Conservation (phyloP, 805 yeast genomes). For the Saturnispora mendoncae region DNA sequence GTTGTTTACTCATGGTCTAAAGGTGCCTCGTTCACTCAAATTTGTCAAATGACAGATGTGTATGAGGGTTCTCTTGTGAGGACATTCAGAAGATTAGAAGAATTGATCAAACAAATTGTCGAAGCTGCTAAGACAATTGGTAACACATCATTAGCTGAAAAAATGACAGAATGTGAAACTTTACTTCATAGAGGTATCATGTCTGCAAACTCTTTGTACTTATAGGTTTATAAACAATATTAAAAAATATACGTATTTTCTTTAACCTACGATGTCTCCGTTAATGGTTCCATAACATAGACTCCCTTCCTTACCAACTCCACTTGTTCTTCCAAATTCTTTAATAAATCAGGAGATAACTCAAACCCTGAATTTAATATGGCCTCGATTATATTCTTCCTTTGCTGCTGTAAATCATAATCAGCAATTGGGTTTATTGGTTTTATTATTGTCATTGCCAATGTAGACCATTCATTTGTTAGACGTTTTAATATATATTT, state of each 20-base stretch:
- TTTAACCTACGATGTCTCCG: conserved; percentile 4
- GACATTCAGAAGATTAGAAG: conserved; percentile 91
- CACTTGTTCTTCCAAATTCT: conserved; percentile 2
- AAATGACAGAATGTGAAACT: conserved; percentile 80
- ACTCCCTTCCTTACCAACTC: conserved; percentile 2
- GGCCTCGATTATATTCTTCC: conserved; percentile 4
- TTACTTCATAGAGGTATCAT: conserved; percentile 93
- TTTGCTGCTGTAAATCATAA: background rate
- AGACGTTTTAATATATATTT: conserved; percentile 21
- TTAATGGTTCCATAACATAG: conserved; percentile 10
- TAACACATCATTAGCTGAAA: conserved; percentile 71
- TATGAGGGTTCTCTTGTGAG: conserved; percentile 95
- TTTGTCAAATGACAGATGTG: conserved; percentile 97
- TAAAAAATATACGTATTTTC: background rate
- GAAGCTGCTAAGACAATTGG: conserved; percentile 94
- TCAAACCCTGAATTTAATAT: background rate
- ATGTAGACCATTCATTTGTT: conserved; percentile 19
- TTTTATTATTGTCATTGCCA: conserved; percentile 1
- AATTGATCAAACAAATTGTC: conserved; percentile 79
- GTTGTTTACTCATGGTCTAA: conserved; percentile 95
- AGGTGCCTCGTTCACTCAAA: conserved; percentile 92
- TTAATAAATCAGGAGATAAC: background rate
- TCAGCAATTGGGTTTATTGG: conserved; percentile 6
- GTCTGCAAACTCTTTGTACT: conserved; percentile 89
- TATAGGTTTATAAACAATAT: conserved; percentile 25